Evolutionary conservation across 2,329 filamentous ascomycete genomes (phyloP).

Genomic region (Pyrenophora teres): DNA sequence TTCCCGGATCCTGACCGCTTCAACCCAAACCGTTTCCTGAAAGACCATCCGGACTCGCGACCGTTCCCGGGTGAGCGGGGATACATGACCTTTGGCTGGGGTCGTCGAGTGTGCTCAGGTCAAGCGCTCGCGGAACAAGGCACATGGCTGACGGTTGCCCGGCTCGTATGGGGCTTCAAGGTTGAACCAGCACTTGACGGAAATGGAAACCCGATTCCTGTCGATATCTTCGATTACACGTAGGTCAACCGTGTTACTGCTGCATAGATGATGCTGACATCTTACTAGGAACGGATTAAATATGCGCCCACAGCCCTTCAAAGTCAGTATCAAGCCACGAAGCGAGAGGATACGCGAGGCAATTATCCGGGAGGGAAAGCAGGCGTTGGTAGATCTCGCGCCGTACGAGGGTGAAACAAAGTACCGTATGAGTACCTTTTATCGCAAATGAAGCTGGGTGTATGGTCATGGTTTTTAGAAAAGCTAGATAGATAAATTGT

Average conservation of each 20-base stretch:
- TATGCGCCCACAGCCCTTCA: conserved; percentile 62
- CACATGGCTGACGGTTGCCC: conserved; percentile 62
- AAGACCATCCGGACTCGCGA: conserved; percentile 34
- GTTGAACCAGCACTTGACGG: conserved; percentile 52
- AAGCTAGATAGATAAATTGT: too few relatives aligned
- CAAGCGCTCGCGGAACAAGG: conserved; percentile 65
- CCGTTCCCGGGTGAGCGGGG: conserved; percentile 53
- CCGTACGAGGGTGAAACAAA: conserved; percentile 62
- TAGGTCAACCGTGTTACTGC: conserved; percentile 31
- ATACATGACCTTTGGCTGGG: conserved; percentile 61
- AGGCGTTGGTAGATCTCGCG: conserved; percentile 58
- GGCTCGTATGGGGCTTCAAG: conserved; percentile 63
- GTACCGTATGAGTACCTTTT: conserved; percentile 56
- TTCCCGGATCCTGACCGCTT: conserved; percentile 48
- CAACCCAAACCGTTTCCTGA: conserved; percentile 39
- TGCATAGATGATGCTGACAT: conserved; percentile 7
- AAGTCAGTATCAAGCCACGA: conserved; percentile 59
- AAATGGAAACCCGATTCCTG: conserved; percentile 54
- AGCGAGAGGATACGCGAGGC: conserved; percentile 55
- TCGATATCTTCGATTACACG: conserved; percentile 64
- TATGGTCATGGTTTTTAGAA: too few relatives aligned
- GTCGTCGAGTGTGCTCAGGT: conserved; percentile 63
- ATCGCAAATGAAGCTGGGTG: conserved; percentile 15
- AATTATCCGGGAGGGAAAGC: conserved; percentile 58
- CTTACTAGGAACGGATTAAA: conserved; percentile 59